These are phyloP conservation scores for Coemansia sp. DNA, from an alignment of 192 early-diverging fungal species.

Conservation along the genomic window DNA sequence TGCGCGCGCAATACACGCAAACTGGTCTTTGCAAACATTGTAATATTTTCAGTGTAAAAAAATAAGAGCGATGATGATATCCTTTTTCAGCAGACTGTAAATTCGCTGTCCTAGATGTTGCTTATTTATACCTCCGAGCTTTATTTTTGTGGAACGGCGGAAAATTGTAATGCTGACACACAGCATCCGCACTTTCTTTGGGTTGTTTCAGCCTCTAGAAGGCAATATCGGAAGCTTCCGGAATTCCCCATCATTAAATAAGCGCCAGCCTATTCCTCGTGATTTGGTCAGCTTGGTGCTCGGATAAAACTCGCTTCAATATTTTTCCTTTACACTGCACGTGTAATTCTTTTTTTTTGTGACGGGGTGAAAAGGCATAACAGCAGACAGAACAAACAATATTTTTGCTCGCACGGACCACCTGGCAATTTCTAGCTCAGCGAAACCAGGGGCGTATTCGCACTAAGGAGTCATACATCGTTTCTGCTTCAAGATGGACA, in stretches of 20 bases:
- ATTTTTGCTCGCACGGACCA: slow-evolving; percentile 7
- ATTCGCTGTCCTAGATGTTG: background rate
- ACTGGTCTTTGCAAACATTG: background rate
- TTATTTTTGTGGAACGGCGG: background rate
- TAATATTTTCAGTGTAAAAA: too few species aligned
- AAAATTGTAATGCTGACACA: background rate
- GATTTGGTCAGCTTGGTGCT: background rate
- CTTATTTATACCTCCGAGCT: background rate
- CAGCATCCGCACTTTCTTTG: background rate
- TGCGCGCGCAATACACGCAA: background rate
- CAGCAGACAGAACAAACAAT: background rate
- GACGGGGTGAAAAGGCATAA: background rate
- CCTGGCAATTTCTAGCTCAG: slow-evolving; percentile 5
- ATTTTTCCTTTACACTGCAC: background rate
- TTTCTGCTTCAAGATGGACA: background rate
- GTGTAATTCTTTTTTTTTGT: slow-evolving; percentile 11
- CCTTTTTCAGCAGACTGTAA: background rate
- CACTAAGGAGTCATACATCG: slow-evolving; percentile 10
- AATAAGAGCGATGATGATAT: background rate
- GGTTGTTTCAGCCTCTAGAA: background rate
- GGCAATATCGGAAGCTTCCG: background rate
- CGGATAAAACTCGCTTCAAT: background rate
- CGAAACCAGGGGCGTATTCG: slow-evolving; percentile 1
- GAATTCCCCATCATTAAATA: background rate
- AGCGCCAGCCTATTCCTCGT: background rate